Percentiles rank a stretch among this genome's conserved stretches.
phyloP scores from a whole-genome alignment of 768 basidiomycete genomes.

The Punctularia strigosozonata region DNA sequence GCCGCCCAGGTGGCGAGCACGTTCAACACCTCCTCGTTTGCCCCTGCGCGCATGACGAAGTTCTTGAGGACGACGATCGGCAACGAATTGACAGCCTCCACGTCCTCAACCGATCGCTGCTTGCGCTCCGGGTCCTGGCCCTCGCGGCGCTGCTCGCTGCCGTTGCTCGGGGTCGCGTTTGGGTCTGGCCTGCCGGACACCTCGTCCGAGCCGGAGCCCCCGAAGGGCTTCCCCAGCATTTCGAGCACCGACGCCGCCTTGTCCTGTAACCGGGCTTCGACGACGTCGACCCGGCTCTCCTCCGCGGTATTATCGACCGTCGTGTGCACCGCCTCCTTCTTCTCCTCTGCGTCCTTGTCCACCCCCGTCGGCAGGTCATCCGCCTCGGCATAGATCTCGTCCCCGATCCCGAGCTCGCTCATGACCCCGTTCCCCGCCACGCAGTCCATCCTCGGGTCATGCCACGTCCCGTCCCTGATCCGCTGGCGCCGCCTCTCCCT shows the following conservation, averaged over 20 bases:
- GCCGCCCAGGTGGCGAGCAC: slow-evolving; percentile 83
- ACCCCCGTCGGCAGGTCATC: slow-evolving; percentile 15
- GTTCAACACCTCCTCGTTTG: slow-evolving; percentile 58
- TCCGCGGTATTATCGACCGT: too few relatives aligned
- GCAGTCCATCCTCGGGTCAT: slow-evolving; percentile 79
- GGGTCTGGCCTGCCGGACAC: too few relatives aligned
- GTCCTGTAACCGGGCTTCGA: too few relatives aligned
- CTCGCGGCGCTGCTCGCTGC: background rate
- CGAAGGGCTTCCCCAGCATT: too few relatives aligned
- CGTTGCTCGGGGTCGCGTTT: too few relatives aligned
- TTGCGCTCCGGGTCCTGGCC: slow-evolving; percentile 16
- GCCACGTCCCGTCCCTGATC: slow-evolving; percentile 61
- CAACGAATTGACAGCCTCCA: slow-evolving; percentile 44
- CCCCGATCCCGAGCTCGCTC: slow-evolving; percentile 74
- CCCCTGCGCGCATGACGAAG: slow-evolving; percentile 49
- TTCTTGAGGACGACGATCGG: slow-evolving; percentile 85
- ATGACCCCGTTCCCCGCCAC: slow-evolving; percentile 82
- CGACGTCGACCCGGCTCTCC: too few relatives aligned
- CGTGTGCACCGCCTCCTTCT: slow-evolving; percentile 22
- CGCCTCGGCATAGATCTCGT: slow-evolving; percentile 40
- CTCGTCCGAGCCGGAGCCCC: background rate
- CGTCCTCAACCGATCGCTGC: slow-evolving; percentile 27
- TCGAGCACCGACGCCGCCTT: too few relatives aligned
- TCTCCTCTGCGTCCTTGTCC: slow-evolving; percentile 10
- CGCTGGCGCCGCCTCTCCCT: slow-evolving; percentile 27